These are phyloP conservation scores for Aureobasidium mangrovei DNA, from an alignment of 2,329 filamentous ascomycete species.

Conservation along the genomic window DNA sequence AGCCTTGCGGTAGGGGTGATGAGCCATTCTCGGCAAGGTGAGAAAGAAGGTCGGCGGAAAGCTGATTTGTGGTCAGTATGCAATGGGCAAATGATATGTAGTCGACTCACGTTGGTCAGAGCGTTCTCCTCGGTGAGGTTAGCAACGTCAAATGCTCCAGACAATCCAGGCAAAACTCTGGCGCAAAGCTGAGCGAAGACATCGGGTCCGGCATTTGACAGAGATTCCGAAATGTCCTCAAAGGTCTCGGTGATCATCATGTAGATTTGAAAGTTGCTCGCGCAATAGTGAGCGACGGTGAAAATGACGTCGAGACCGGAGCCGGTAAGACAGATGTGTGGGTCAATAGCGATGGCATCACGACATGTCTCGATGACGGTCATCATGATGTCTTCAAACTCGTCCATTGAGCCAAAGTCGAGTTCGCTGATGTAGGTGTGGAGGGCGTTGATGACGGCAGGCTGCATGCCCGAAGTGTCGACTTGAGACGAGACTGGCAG, in stretches of 20 bases:
- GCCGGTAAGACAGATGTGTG: slow-evolving; percentile 63
- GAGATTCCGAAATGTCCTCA: slow-evolving; percentile 68
- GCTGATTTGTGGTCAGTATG: slow-evolving; percentile 20
- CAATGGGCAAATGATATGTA: too few species aligned
- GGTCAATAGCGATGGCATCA: slow-evolving; percentile 72
- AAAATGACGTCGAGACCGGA: slow-evolving; percentile 79
- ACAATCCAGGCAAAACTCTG: slow-evolving; percentile 81
- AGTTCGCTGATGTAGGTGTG: slow-evolving; percentile 68
- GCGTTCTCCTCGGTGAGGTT: slow-evolving; percentile 77
- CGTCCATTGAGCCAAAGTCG: slow-evolving; percentile 73
- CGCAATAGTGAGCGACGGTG: slow-evolving; percentile 77
- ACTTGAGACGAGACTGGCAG: slow-evolving; percentile 45
- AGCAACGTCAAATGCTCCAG: slow-evolving; percentile 80
- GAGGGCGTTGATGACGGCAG: slow-evolving; percentile 50
- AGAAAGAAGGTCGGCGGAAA: slow-evolving; percentile 76
- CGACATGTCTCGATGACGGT: slow-evolving; percentile 81
- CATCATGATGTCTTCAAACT: slow-evolving; percentile 85
- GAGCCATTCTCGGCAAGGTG: slow-evolving; percentile 74
- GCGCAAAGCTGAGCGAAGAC: slow-evolving; percentile 70
- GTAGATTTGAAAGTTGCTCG: slow-evolving; percentile 82
- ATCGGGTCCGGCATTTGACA: slow-evolving; percentile 55
- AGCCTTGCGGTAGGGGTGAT: slow-evolving; percentile 76
- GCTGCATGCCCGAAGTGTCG: slow-evolving; percentile 50
- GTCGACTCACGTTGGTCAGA: slow-evolving; percentile 51
- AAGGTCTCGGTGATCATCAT: slow-evolving; percentile 85